Evolutionary conservation across 192 early-diverging fungal genomes (phyloP).

Genomic region (Coemansia pectinata): DNA sequence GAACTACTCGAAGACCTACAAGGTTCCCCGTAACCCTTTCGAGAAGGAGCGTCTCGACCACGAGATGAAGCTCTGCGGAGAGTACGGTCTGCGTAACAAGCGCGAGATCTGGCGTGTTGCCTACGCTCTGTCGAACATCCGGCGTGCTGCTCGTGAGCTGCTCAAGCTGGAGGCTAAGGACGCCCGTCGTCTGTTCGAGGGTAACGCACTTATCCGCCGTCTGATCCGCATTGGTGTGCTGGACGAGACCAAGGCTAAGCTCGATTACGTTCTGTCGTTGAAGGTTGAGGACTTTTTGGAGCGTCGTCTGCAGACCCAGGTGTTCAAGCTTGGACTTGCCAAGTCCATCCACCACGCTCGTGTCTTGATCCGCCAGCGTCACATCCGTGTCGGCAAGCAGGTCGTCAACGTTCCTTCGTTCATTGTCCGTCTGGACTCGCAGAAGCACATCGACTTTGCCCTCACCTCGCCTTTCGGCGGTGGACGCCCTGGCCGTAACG

Average conservation of each 20-base stretch:
- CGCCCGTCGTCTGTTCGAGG: conserved; percentile 97
- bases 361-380: conserved; percentile 97
- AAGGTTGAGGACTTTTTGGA: conserved; percentile 99
- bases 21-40: conserved; percentile 96
- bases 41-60: conserved; percentile 95
- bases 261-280: conserved; percentile 98
- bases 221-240: conserved; percentile 98
- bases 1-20: conserved; percentile 79
- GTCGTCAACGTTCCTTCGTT: conserved; percentile 96
- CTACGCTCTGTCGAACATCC: conserved; percentile 97
- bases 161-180: conserved; percentile 95
- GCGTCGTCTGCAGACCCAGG: conserved; percentile 98
- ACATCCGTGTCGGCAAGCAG: conserved; percentile 98
- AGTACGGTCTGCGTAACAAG: conserved; percentile 98
- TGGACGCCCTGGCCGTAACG: conserved; percentile 95
- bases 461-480: conserved; percentile 93
- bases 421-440: conserved; percentile 85
- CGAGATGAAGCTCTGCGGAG: conserved; percentile 92
- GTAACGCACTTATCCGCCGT: conserved; percentile 98
- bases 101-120: conserved; percentile 98
- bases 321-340: conserved; percentile 96
- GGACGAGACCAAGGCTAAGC: conserved; percentile 95
- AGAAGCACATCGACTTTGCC: conserved; percentile 82
- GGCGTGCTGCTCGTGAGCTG: conserved; percentile 99
- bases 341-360: conserved; percentile 99